A percentile compares a stretch with the other conserved stretches of the same genome.
Conservation (phyloP, 2,329 filamentous ascomycete species). For the Xylaria digitata region DNA sequence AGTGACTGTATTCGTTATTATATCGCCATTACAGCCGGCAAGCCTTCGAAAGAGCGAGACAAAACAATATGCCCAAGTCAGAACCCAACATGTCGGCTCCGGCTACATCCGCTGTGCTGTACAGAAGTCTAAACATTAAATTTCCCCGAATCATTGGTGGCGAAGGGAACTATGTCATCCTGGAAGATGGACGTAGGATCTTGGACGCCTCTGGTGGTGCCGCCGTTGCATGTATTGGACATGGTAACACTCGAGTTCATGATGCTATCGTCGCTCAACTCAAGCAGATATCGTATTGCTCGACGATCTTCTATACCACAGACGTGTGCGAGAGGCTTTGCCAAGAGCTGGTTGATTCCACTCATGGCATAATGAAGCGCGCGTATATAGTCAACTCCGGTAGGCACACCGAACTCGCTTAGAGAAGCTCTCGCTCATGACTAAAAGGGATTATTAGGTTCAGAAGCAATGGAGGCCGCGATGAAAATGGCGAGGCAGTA, state of each 20-base stretch:
- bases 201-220: constrained; percentile 60
- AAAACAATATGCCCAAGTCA: background rate
- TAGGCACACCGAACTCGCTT: constrained; percentile 36
- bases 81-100: constrained; percentile 21
- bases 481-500: constrained; percentile 72
- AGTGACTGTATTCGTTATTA: background rate
- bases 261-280: constrained; percentile 57
- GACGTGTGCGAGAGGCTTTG: constrained; percentile 43
- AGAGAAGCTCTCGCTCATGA: background rate
- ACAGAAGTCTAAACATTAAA: constrained; percentile 52
- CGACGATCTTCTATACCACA: constrained; percentile 50
- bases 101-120: constrained; percentile 53
- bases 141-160: constrained; percentile 51
- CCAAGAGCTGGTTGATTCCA: constrained; percentile 48
- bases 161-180: constrained; percentile 54
- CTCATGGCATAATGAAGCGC: constrained; percentile 50
- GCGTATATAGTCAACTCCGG: constrained; percentile 53
- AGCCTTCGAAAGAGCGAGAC: background rate
- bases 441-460: constrained; percentile 54
- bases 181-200: constrained; percentile 56
- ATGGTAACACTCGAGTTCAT: constrained; percentile 56
- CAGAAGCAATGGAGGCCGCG: constrained; percentile 73
- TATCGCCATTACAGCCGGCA: background rate
- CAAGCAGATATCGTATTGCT: constrained; percentile 55
- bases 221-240: constrained; percentile 60